phyloP scores from a whole-genome alignment of 257 asterid species.

The Solanum raphanifolium region DNA sequence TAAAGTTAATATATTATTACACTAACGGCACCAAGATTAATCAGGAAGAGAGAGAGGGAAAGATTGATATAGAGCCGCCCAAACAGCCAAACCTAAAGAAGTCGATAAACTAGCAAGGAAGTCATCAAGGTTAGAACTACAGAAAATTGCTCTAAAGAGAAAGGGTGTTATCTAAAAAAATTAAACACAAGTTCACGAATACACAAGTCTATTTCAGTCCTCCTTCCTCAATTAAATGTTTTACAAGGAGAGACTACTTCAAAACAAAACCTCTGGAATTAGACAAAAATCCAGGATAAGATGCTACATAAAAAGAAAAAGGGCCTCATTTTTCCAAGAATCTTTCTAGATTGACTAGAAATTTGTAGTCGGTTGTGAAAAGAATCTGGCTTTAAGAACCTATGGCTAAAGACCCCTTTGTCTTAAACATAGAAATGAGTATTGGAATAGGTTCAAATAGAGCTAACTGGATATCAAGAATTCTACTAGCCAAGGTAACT shows the following conservation, averaged over 20 bases:
- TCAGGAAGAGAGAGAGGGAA: not conserved
- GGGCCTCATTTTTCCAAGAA: not conserved
- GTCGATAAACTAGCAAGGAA: not conserved
- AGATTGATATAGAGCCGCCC: not conserved
- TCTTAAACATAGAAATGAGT: not conserved
- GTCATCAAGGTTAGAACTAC: not conserved
- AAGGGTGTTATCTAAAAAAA: not conserved
- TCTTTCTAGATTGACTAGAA: not conserved
- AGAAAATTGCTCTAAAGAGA: not conserved
- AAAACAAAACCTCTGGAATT: not conserved
- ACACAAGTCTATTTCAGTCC: not conserved
- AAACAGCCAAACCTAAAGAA: not conserved
- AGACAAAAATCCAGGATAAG: not conserved
- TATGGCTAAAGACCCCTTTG: not conserved
- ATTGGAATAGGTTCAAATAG: not conserved
- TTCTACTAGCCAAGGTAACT: not conserved
- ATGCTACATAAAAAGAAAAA: not conserved
- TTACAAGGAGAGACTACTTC: not conserved
- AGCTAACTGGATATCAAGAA: not conserved
- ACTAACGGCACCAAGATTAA: not conserved
- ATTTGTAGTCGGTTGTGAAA: not conserved
- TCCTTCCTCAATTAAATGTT: not conserved
- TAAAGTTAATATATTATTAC: not conserved
- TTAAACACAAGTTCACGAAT: not conserved
- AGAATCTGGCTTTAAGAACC: not conserved